phyloP scores from a whole-genome alignment of 345 rosid genomes.

The Raphanus sativus region DNA sequence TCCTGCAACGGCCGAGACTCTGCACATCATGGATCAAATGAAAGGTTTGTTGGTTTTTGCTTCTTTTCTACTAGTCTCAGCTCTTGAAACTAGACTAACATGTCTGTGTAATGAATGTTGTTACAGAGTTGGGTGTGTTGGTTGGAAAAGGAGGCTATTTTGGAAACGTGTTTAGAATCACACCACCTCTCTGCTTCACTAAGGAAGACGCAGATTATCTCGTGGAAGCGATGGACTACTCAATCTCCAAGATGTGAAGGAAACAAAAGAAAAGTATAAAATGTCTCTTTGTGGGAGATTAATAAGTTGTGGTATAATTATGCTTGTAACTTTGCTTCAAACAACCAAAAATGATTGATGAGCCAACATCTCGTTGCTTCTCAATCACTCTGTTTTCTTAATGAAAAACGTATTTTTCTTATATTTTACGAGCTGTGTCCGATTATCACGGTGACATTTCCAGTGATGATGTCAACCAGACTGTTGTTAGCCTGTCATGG shows the following conservation, averaged over 20 bases:
- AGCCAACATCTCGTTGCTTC: constrained; percentile 73
- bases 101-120: neutral
- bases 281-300: neutral
- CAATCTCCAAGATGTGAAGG: constrained; percentile 72
- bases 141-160: constrained; percentile 85
- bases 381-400: constrained; percentile 26
- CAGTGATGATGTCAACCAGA: constrained; percentile 25
- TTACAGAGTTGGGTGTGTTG: constrained; percentile 76
- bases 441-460: constrained; percentile 22
- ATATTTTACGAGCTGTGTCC: constrained; percentile 1
- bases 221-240: constrained; percentile 74
- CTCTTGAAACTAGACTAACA: neutral
- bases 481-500: neutral
- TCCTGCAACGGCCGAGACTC: constrained; percentile 77
- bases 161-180: constrained; percentile 87
- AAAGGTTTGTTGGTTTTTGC: constrained; percentile 55
- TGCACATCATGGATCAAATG: constrained; percentile 81
- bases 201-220: constrained; percentile 95
- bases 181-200: constrained; percentile 94
- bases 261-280: neutral
- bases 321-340: neutral
- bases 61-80: neutral
- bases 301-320: neutral
- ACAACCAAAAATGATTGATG: constrained; percentile 28
- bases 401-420: constrained; percentile 9